Evolutionary conservation across 2,329 filamentous ascomycete species (phyloP).

Genomic region (Cercospora sp.): DNA sequence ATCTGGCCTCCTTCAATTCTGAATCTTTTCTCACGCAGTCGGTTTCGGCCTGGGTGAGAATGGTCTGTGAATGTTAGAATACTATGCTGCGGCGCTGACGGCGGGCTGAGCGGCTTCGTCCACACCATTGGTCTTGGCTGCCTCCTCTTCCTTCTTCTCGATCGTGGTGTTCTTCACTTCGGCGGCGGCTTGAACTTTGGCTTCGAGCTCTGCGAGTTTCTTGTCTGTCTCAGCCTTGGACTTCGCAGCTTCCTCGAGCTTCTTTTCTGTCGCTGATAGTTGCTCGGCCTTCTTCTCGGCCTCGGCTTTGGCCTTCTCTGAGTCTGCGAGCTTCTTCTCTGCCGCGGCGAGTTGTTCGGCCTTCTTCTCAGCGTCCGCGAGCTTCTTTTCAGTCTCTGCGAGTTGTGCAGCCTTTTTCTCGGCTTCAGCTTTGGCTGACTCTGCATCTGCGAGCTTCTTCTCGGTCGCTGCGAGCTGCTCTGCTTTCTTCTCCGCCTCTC

Average conservation of each 20-base stretch:
- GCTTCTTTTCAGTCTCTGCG: conserved; percentile 6
- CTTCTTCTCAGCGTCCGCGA: conserved; percentile 5
- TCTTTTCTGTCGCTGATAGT: background rate
- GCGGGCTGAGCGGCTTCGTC: conserved; percentile 6
- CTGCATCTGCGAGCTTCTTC: conserved; percentile 10
- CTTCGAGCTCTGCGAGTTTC: conserved; percentile 15
- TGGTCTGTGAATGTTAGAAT: background rate
- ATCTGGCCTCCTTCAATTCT: background rate
- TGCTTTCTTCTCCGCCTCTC: background rate
- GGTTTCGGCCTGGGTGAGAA: background rate
- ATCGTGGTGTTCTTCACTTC: conserved; percentile 6
- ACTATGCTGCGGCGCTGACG: conserved; percentile 11
- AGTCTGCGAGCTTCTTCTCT: conserved; percentile 12
- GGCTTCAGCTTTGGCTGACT: conserved; percentile 10
- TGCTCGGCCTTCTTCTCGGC: background rate
- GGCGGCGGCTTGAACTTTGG: conserved; percentile 9
- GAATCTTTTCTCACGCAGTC: background rate
- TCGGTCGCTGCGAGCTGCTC: background rate
- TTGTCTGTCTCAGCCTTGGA: conserved; percentile 6
- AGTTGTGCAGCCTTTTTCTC: background rate
- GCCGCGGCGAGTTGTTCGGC: background rate
- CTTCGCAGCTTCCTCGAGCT: conserved; percentile 7
- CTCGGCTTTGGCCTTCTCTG: background rate
- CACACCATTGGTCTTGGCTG: conserved; percentile 6
- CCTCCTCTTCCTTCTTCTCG: conserved; percentile 7